Conservation (phyloP, 345 rosid genomes). For the Pelargonium nanum region DNA sequence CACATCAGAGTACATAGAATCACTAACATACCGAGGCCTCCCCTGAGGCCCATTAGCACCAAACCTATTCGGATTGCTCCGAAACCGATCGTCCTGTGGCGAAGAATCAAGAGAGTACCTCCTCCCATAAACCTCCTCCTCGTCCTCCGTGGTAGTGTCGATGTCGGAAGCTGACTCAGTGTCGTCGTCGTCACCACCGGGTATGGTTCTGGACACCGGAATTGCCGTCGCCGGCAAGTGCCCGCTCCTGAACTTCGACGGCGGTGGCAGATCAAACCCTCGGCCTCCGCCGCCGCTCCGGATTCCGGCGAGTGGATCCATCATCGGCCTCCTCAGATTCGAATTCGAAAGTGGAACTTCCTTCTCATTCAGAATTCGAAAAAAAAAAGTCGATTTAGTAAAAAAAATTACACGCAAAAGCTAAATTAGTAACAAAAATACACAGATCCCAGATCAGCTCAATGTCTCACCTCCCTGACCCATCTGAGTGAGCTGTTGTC, state of each 20-base stretch:
- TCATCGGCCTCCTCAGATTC: conserved; percentile 25
- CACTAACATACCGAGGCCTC: conserved; percentile 34
- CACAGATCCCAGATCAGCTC: conserved; percentile 3
- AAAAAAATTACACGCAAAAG: background rate
- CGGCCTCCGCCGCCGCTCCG: conserved; percentile 19
- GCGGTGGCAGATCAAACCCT: conserved; percentile 45
- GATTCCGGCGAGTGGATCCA: conserved; percentile 22
- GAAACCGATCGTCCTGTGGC: conserved; percentile 42
- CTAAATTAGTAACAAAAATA: background rate
- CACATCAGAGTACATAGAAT: conserved; percentile 56
- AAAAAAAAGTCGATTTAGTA: background rate
- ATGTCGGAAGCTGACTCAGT: conserved; percentile 52
- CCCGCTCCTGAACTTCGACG: conserved; percentile 50
- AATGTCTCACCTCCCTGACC: conserved; percentile 33
- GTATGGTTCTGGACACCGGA: conserved; percentile 33
- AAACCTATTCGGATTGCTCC: conserved; percentile 22
- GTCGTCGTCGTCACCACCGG: conserved; percentile 21
- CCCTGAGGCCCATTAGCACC: conserved; percentile 19
- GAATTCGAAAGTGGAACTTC: conserved; percentile 25
- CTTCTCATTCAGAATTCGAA: conserved; percentile 22
- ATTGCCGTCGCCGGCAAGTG: conserved; percentile 43
- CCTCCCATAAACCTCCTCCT: conserved; percentile 41
- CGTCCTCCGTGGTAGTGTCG: conserved; percentile 51
- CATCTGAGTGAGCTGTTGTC: conserved; percentile 37
- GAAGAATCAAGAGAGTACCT: conserved; percentile 58